Percentiles rank a stretch among this genome's conserved stretches.
These are phyloP conservation scores for Leccinum arenicola DNA, from an alignment of 768 basidiomycete genomes.

Conservation along the genomic window DNA sequence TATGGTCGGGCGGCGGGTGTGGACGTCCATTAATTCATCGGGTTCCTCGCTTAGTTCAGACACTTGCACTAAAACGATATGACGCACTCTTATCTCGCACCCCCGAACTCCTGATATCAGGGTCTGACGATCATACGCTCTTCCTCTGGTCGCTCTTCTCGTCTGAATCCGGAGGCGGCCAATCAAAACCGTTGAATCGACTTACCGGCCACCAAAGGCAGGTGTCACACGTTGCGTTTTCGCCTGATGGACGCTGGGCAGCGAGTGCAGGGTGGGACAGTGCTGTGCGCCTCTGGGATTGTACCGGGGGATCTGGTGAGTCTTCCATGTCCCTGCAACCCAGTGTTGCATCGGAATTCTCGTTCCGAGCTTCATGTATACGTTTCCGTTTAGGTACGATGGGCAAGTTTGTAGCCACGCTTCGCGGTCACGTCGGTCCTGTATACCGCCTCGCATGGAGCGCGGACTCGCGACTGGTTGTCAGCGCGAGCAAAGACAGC, in stretches of 20 bases:
- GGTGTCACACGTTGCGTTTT: slow-evolving; percentile 91
- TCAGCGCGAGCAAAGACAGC: slow-evolving; percentile 94
- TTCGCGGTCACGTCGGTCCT: slow-evolving; percentile 90
- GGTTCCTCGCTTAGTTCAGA: slow-evolving; percentile 52
- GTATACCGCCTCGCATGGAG: slow-evolving; percentile 97
- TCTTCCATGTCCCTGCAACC: neutral
- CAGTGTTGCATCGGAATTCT: neutral
- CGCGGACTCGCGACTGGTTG: slow-evolving; percentile 86
- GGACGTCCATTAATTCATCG: neutral
- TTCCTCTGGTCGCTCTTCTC: slow-evolving; percentile 92
- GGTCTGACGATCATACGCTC: slow-evolving; percentile 96
- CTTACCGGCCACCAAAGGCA: slow-evolving; percentile 97
- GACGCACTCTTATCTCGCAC: slow-evolving; percentile 56
- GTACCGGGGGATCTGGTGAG: slow-evolving; percentile 43
- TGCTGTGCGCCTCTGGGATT: slow-evolving; percentile 84
- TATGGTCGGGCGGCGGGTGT: neutral
- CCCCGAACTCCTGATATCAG: slow-evolving; percentile 89
- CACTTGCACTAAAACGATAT: slow-evolving; percentile 75
- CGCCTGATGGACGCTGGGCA: slow-evolving; percentile 89
- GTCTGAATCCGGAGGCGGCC: slow-evolving; percentile 36
- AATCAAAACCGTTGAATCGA: slow-evolving; percentile 69
- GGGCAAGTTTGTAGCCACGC: slow-evolving; percentile 85
- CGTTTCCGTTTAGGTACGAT: slow-evolving; percentile 27
- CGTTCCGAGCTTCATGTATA: neutral
- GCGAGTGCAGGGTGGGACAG: slow-evolving; percentile 93